phyloP scores from a whole-genome alignment of 192 early-diverging fungal species.

The Spizellomyces sp. region DNA sequence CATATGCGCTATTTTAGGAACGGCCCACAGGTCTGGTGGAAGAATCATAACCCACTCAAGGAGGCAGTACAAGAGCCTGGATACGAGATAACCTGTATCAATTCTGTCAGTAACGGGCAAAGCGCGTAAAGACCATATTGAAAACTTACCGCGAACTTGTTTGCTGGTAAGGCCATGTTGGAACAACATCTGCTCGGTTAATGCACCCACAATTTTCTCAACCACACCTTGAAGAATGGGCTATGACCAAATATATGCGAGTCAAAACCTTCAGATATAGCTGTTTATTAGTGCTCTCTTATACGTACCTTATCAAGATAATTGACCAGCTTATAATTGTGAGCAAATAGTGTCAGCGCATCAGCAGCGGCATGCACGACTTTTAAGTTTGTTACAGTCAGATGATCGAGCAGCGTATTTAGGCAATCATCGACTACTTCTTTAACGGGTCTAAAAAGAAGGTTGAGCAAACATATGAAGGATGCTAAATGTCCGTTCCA shows the following conservation, averaged over 20 bases:
- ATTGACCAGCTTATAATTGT: conserved; percentile 52
- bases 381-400: conserved; percentile 61
- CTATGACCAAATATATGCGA: background rate
- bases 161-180: conserved; percentile 41
- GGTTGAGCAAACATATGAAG: background rate
- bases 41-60: conserved; percentile 77
- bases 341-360: conserved; percentile 62
- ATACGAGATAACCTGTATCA: conserved; percentile 56
- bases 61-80: conserved; percentile 68
- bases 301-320: conserved; percentile 52
- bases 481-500: background rate
- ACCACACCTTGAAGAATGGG: conserved; percentile 56
- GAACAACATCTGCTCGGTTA: conserved; percentile 67
- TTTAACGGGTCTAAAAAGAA: conserved; percentile 21
- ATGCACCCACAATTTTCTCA: conserved; percentile 65
- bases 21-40: conserved; percentile 59
- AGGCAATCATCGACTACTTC: conserved; percentile 62
- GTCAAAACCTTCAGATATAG: background rate
- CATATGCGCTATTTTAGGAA: conserved; percentile 62
- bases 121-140: background rate
- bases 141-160: conserved; percentile 44
- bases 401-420: conserved; percentile 63
- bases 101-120: background rate
- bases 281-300: conserved; percentile 28
- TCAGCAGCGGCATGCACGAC: conserved; percentile 68